Base-by-base conservation (phyloP, 2,329 filamentous ascomycete genomes). In the Alternaria arborescens region DNA sequence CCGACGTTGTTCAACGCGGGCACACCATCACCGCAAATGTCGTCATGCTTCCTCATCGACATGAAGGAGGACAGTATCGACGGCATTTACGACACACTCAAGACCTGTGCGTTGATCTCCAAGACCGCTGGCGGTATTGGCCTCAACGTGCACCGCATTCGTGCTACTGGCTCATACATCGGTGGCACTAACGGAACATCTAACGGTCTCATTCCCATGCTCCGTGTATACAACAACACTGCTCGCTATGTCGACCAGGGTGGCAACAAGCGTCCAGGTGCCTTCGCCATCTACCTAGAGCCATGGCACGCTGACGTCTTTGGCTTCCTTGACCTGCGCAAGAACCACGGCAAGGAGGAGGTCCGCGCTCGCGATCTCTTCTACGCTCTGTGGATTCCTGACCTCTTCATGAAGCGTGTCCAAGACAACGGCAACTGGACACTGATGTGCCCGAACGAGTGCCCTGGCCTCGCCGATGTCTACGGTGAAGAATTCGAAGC, bases 11-110 rank as follows among this genome's bases (percentile, higher is more conserved):
- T 99, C 89, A 97, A 97, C 75, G 95, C 95, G 55, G 95, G 94
- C 76, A 99, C 95, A 28, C 95, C 95, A 44, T 90, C 95, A 75
- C 90, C 93, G 44, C 95, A 99, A 82, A 86, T 99, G 72, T 96
- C 95, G 3, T 99, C 95, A 16, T 99, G 95, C 86, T 99, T 99
- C 89, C 87, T 99, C 56, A 93, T 99, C 70, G 95, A 98, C 81
- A 98, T 99, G 91, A 99, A 98, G 86, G 94, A 97, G 52, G 95
- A 99, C 83, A 97, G 94, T 81, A 99, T 99, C 77, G 95, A 99
- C 70, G 95, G 95, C 71, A 99, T 99, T 79, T 99, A 99, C 77
- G 95, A 99, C 78, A 99, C 95, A 18, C 87, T 99, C 72, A 99
- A 99, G 89, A 98, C 93, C 1, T 99, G 95, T 82, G 95, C 95